Percentiles rank a stretch among this genome's conserved stretches.
Conservation (phyloP, 768 basidiomycete species). For the Peribolospora baueri region DNA sequence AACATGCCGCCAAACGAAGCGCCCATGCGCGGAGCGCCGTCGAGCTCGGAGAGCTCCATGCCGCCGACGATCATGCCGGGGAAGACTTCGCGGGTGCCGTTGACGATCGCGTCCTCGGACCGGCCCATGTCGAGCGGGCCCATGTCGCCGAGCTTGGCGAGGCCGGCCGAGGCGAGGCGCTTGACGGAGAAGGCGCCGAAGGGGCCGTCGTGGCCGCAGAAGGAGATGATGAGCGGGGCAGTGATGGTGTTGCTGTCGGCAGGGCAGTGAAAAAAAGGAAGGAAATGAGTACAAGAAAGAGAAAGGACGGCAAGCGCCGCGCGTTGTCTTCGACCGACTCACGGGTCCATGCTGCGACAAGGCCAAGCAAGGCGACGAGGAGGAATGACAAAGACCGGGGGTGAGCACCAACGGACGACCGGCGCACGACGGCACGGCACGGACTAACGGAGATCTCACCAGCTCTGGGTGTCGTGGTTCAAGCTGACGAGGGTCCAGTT, state of each 20-base stretch:
- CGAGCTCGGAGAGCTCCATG: slow-evolving; percentile 62
- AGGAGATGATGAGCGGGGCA: slow-evolving; percentile 46
- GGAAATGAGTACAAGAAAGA: background rate
- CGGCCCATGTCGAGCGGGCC: slow-evolving; percentile 55
- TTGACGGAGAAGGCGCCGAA: slow-evolving; percentile 67
- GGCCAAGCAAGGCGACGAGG: background rate
- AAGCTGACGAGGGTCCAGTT: slow-evolving; percentile 23
- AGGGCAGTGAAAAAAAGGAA: slow-evolving; percentile 1
- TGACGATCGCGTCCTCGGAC: slow-evolving; percentile 45
- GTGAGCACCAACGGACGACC: background rate
- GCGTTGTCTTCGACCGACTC: background rate
- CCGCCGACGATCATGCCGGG: slow-evolving; percentile 34
- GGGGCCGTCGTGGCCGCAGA: slow-evolving; percentile 40
- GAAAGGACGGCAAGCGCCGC: background rate
- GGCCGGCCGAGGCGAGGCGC: slow-evolving; percentile 47
- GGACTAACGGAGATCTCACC: no score
- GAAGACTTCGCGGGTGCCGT: slow-evolving; percentile 40
- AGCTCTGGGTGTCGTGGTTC: slow-evolving; percentile 45
- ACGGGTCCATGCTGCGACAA: no score
- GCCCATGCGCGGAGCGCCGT: slow-evolving; percentile 50
- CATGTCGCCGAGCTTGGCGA: slow-evolving; percentile 58
- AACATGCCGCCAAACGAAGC: slow-evolving; percentile 65
- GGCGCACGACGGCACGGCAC: no score
- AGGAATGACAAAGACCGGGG: background rate
- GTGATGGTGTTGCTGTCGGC: slow-evolving; percentile 63